Percentiles rank a stretch among this genome's conserved stretches.
Conservation (phyloP, 192 early-diverging fungal species). For the Backusella tarrabulga region DNA sequence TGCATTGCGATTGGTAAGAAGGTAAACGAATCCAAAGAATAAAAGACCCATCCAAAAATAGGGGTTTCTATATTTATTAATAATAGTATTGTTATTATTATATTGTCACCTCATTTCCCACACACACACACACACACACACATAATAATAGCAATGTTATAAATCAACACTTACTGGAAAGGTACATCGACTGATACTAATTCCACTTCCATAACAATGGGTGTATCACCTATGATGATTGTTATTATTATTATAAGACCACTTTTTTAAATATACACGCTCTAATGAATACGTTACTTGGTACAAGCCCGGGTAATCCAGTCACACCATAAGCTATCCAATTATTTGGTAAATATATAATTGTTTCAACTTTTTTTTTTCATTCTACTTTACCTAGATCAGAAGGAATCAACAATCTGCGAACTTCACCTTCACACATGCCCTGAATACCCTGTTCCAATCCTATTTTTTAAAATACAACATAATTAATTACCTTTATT, state of each 20-base stretch:
- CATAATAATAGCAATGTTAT: background rate
- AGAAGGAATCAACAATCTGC: slow-evolving; percentile 26
- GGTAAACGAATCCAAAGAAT: background rate
- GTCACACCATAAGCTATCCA: slow-evolving; percentile 17
- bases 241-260: background rate
- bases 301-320: slow-evolving; percentile 16
- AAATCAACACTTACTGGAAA: slow-evolving; percentile 7
- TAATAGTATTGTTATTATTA: background rate
- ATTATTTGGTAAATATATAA: background rate
- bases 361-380: background rate
- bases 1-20: slow-evolving; percentile 4
- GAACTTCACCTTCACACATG: slow-evolving; percentile 29
- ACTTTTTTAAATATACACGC: background rate
- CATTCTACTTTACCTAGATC: slow-evolving; percentile 14
- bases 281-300: background rate
- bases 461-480: slow-evolving; percentile 4
- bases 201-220: slow-evolving; percentile 24
- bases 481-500: background rate
- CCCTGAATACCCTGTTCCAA: slow-evolving; percentile 24
- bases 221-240: background rate
- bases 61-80: slow-evolving; percentile 22
- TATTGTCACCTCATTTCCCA: background rate
- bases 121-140: background rate
- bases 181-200: background rate
- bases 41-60: slow-evolving; percentile 18